These are phyloP conservation scores for Otatea glauca DNA, from an alignment of 176 grass and related monocot species.

Conservation along the genomic window DNA sequence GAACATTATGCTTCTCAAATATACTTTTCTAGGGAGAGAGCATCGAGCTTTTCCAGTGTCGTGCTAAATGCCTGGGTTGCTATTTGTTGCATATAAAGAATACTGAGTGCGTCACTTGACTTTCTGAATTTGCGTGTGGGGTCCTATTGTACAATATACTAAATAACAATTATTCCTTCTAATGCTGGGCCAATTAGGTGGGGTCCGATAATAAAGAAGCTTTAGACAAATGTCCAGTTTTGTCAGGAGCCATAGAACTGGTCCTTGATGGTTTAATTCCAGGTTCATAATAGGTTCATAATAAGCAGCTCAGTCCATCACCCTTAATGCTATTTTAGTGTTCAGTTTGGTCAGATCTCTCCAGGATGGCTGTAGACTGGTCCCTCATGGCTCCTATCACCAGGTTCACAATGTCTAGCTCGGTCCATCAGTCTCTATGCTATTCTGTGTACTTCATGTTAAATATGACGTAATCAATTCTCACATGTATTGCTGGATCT, in stretches of 20 bases:
- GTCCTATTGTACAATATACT: background rate
- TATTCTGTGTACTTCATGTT: background rate
- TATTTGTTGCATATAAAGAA: background rate
- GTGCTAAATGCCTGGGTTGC: background rate
- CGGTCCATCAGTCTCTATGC: background rate
- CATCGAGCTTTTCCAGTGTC: background rate
- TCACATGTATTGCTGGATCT: slow-evolving; percentile 15
- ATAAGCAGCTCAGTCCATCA: slow-evolving; percentile 31
- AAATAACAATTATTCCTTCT: background rate
- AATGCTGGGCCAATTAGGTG: background rate
- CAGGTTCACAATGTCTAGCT: background rate
- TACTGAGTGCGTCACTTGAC: background rate
- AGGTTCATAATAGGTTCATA: slow-evolving; percentile 24
- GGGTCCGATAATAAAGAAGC: background rate
- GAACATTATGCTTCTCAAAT: slow-evolving; percentile 11
- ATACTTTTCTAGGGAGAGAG: slow-evolving; percentile 4
- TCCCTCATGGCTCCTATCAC: background rate
- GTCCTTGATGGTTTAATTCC: slow-evolving; percentile 13
- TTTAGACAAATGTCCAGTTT: slow-evolving; percentile 6
- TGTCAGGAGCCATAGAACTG: background rate
- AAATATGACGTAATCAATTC: background rate
- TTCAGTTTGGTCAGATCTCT: background rate
- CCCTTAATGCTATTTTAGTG: background rate
- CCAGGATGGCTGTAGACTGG: background rate
- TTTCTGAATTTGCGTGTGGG: background rate